These are phyloP conservation scores for Puccinellia tenuiflora DNA, from an alignment of 176 grass and related monocot species.

Conservation along the genomic window DNA sequence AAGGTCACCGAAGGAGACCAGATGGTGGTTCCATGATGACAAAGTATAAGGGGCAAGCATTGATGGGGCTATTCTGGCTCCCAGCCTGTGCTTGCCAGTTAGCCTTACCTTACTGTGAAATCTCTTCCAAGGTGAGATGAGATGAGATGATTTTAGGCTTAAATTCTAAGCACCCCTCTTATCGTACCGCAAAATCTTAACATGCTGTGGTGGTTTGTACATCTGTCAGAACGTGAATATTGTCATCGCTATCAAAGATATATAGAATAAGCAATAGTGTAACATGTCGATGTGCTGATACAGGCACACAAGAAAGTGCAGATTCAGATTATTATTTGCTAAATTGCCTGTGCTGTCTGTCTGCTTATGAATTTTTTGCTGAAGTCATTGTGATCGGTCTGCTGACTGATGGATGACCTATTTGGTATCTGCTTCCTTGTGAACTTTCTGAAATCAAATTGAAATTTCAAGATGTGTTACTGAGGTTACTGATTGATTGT, in stretches of 20 bases:
- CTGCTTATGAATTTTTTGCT: too few relatives aligned
- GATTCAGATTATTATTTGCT: conserved; percentile 23
- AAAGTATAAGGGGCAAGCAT: conserved; percentile 64
- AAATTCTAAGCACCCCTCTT: conserved; percentile 37
- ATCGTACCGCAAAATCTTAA: conserved; percentile 34
- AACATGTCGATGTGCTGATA: neutral
- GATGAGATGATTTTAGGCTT: conserved; percentile 41
- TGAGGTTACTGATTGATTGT: neutral
- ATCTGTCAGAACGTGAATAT: conserved; percentile 29
- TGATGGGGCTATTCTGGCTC: too few relatives aligned
- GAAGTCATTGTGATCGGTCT: too few relatives aligned
- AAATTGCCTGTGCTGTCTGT: neutral
- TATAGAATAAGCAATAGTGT: conserved; percentile 50
- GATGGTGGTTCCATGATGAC: conserved; percentile 94
- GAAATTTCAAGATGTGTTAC: too few relatives aligned
- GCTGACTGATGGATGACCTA: too few relatives aligned
- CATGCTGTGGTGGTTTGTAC: conserved; percentile 43
- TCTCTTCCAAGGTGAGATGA: conserved; percentile 36
- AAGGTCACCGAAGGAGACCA: conserved; percentile 80
- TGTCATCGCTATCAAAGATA: conserved; percentile 27
- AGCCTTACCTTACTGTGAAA: conserved; percentile 6
- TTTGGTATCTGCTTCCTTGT: too few relatives aligned
- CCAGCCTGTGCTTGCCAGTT: too few relatives aligned
- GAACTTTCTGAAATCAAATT: too few relatives aligned
- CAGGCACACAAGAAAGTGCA: conserved; percentile 13